Evolutionary conservation across 106 monocot species (phyloP).

Genomic region (Acanthochlamys bracteata): DNA sequence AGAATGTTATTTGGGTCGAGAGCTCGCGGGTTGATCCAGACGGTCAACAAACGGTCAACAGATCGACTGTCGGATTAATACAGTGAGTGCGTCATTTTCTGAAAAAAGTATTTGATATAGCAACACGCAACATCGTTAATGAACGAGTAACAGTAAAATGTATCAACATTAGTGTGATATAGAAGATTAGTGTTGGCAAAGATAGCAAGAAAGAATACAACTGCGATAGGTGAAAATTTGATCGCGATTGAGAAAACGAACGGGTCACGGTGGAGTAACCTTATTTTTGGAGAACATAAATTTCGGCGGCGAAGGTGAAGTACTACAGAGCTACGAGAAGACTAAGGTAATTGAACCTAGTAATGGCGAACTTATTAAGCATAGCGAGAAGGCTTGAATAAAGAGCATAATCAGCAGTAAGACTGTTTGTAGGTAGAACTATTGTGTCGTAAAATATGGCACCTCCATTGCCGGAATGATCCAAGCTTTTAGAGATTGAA

Average conservation of each 20-base stretch:
- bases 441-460: slow-evolving; percentile 1
- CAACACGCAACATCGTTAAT: slow-evolving; percentile 68
- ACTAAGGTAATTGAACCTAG: slow-evolving; percentile 68
- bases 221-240: slow-evolving; percentile 71
- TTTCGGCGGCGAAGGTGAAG: slow-evolving; percentile 50
- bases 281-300: slow-evolving; percentile 62
- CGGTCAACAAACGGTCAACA: too few species aligned
- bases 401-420: slow-evolving; percentile 67
- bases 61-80: too few species aligned
- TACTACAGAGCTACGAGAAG: slow-evolving; percentile 66
- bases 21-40: too few species aligned
- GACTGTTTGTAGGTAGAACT: slow-evolving; percentile 64
- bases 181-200: slow-evolving; percentile 96
- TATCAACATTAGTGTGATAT: slow-evolving; percentile 83
- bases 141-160: slow-evolving; percentile 81
- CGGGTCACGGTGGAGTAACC: slow-evolving; percentile 56
- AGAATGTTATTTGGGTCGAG: too few species aligned
- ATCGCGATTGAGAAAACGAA: slow-evolving; percentile 58
- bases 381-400: slow-evolving; percentile 75
- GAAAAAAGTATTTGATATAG: slow-evolving; percentile 75
- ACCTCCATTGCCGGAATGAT: too few species aligned
- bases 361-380: slow-evolving; percentile 80
- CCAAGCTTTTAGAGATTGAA: too few species aligned
- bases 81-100: slow-evolving; percentile 38
- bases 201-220: slow-evolving; percentile 84